Evolutionary conservation across 2,329 filamentous ascomycete genomes (phyloP), one percentile per base, ranked within the genome.

Genomic region (Botrytis tulipae): DNA sequence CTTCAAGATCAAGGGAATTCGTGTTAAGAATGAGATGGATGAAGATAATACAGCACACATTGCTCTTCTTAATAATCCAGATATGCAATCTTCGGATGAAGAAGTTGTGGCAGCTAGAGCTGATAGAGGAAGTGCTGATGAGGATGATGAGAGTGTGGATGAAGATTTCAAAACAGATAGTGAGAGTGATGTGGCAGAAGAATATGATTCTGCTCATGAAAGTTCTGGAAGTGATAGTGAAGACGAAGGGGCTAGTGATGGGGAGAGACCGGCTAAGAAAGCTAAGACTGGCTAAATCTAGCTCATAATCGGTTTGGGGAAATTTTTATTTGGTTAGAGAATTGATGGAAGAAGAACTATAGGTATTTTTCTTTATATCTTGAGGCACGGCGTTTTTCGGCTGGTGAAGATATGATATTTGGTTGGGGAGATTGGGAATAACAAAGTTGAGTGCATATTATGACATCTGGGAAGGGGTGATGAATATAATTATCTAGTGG

Each of bases 11-110:
- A 98, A 98, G 87, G 93, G 92, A 75, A 88, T 99, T 80, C 93
- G 95, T 72, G 95, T 97, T 73, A 98, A 98, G 90, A 99, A 99
- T 82, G 96, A 99, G 84, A 98, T 99, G 85, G 92, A 97, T 75
- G 96, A 98, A 82, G 96, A 99, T 74, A 78, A 70, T 48, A 76
- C 79, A 78, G 92, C 93, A 82, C 91, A 92, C 73, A 88, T 98
- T 74, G 93, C 93, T 18, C 94, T 94, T 35, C 88, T 98, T 75
- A 89, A 94, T 75, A 91, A 97, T 78, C 92, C 96, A 76, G 93
- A 90, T 80, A 92, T 97, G 83, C 78, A 77, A 14, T 78, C 77
- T 44, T 95, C 93, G 40, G 95, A 97, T 77, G 94, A 97, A 75
- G 92, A 94, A 76, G 91, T 92, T 60, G 92, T 91, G 12, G 90